Base-by-base conservation (phyloP, 805 yeast species). In the Pichia scutulata region DNA sequence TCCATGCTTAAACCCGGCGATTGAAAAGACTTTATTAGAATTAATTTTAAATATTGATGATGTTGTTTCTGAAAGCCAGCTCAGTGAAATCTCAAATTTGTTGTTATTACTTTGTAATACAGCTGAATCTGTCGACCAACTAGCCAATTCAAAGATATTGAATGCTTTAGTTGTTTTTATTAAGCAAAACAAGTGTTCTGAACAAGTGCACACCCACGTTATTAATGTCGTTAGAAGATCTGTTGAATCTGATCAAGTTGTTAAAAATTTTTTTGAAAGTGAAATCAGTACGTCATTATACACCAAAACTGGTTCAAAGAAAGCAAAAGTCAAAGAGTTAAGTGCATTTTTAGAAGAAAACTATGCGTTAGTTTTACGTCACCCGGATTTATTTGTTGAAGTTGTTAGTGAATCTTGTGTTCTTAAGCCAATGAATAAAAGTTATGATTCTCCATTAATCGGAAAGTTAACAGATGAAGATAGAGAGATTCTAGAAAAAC, bases 161-260 rank as follows among this genome's bases (percentile, higher is more conserved):
- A 65, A 68, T 4, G 65, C 70, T 16, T 61, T 87, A n/a, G 55
- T 84, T 14, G 64, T 64, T 25, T 68, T 74, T 8, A 69, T 81
- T 37, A 60, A 61, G 12, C 46, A 53, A 3, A 67, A 70, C 6
- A 65, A 60, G 43, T 65, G 72, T 7, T 72, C 71, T 4, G 66
- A 52, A 51, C 57, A 60, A 12, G 43, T 81, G 1, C 81, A 80
- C 52, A 68, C 74, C 7, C 63, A 78, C 1, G 69, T 82, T 21
- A 70, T 80, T 0, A 69, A 79, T 13, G 67, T 89, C 33, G 63
- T 83, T 1, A 76, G 96, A 61, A 72, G 85, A 42, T 82, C 89
- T 51, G 80, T 83, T 62, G 97, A 89, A 63, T 76, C 80, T 3
- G 62, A 69, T 0, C 74, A 71, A 0, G 67, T 77, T 13, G 67